Percentiles rank a stretch among this genome's conserved stretches.
phyloP scores from a whole-genome alignment of 768 basidiomycete genomes.

The Russula foetens region DNA sequence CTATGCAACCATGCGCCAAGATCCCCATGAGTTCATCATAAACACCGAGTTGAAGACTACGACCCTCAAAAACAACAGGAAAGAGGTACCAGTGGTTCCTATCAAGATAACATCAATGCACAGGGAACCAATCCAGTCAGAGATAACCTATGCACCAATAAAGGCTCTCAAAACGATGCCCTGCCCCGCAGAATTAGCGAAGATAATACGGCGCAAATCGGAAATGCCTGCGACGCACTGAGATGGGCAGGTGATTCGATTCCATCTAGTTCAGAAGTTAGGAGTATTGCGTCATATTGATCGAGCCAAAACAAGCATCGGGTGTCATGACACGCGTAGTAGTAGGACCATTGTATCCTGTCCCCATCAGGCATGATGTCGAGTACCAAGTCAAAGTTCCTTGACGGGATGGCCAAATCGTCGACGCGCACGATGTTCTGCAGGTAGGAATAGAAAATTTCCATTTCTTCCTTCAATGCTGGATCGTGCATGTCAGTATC shows the following conservation, averaged over 20 bases:
- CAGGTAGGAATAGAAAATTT: slow-evolving; percentile 20
- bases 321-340: slow-evolving; percentile 39
- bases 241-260: slow-evolving; percentile 5
- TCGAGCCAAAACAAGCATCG: slow-evolving; percentile 48
- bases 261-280: slow-evolving; percentile 23
- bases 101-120: not conserved
- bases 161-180: slow-evolving; percentile 16
- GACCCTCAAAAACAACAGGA: slow-evolving; percentile 16
- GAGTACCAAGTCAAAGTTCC: slow-evolving; percentile 14
- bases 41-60: not conserved
- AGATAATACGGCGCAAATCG: not conserved
- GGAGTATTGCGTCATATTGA: slow-evolving; percentile 28
- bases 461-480: slow-evolving; percentile 28
- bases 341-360: slow-evolving; percentile 32
- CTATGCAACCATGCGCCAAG: slow-evolving; percentile 30
- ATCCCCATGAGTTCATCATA: slow-evolving; percentile 32
- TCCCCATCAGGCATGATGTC: slow-evolving; percentile 24
- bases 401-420: slow-evolving; percentile 11
- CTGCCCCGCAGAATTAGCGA: slow-evolving; percentile 1
- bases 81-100: slow-evolving; percentile 25
- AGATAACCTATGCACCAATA: slow-evolving; percentile 21
- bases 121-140: not conserved
- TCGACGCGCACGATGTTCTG: slow-evolving; percentile 14
- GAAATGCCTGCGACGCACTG: not conserved
- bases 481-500: slow-evolving; percentile 43